phyloP scores from a whole-genome alignment of 192 early-diverging fungal genomes.

The Oehlia diaphana region DNA sequence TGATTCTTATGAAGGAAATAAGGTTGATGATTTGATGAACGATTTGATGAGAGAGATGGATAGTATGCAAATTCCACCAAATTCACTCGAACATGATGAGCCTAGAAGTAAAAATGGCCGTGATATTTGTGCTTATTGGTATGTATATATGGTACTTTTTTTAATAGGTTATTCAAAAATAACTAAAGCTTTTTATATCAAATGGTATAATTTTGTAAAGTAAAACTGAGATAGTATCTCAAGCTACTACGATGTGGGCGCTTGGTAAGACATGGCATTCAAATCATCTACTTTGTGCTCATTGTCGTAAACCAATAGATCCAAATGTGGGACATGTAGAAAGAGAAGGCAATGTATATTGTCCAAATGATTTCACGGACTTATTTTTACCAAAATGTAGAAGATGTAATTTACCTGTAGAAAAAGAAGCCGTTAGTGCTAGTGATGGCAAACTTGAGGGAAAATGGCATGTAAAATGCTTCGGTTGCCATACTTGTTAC shows the following conservation, averaged over 20 bases:
- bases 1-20: constrained; percentile 29
- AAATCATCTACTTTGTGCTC: constrained; percentile 61
- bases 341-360: constrained; percentile 67
- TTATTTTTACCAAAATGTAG: constrained; percentile 69
- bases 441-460: constrained; percentile 65
- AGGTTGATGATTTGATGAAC: constrained; percentile 45
- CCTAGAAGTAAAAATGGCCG: constrained; percentile 2
- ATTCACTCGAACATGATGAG: constrained; percentile 9
- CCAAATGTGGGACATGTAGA: constrained; percentile 51
- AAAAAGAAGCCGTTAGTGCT: constrained; percentile 73
- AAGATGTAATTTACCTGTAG: constrained; percentile 59
- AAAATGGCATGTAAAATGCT: constrained; percentile 74
- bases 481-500: constrained; percentile 70
- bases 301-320: constrained; percentile 66
- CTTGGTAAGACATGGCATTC: constrained; percentile 67
- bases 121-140: constrained; percentile 57
- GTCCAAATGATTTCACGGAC: constrained; percentile 65
- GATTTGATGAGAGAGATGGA: constrained; percentile 46
- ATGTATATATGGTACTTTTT: constrained; percentile 15
- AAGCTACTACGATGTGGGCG: constrained; percentile 53
- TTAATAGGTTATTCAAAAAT: neutral
- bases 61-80: constrained; percentile 37
- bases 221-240: constrained; percentile 37
- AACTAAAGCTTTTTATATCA: neutral
- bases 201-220: neutral